Evolutionary conservation across 352 stramenopile genomes (phyloP), one percentile per base, ranked within the genome.

Genomic region (Pythium aquatile): DNA sequence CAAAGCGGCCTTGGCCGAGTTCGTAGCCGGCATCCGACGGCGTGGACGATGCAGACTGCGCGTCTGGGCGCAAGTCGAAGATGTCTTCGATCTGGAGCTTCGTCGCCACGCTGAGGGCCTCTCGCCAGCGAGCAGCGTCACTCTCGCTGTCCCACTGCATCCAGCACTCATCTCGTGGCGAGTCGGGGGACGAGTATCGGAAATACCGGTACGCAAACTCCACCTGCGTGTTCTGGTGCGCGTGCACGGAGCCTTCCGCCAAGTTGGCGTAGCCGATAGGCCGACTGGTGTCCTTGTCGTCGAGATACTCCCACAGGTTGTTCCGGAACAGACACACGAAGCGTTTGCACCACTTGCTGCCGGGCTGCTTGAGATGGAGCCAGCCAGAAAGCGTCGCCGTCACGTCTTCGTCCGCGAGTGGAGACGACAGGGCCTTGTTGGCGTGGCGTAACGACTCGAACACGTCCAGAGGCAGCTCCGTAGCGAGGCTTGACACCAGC

Each of bases 1-100:
- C 88, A 52, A 94, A 94, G 0, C 85, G 80, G 32, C 85, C 85
- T 79, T 91, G 88, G n/a, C 85, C 85, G 5, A 94, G 74, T 62
- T 94, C 85, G 55, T 89, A 83, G 28, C 64, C 73, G 32, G 84
- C 79, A n/a, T 73, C 35, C 0, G 53, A 61, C 26, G 60, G 76
- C 1, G 60, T 58, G 8, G 53, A 77, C 1, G 72, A 76, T 29
- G 74, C 69, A 2, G 68, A 77, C 52, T 81, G 74, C 1, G 72
- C 77, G 61, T 87, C 78, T 1, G 82, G 79, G 9, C 66, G 68
- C 13, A 91, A 65, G 55, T 91, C 83, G 58, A 91, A 91, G 11
- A 91, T 60, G 54, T 90, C 80, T 5, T 91, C 83, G 17, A 87
- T 63, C 47, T 85, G 75, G 40, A 91, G 54, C 46, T 79, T 79